Evolutionary conservation across 352 stramenopile genomes (phyloP), one percentile per base, ranked within the genome.

Genomic region (Saprolegnia diclina): DNA sequence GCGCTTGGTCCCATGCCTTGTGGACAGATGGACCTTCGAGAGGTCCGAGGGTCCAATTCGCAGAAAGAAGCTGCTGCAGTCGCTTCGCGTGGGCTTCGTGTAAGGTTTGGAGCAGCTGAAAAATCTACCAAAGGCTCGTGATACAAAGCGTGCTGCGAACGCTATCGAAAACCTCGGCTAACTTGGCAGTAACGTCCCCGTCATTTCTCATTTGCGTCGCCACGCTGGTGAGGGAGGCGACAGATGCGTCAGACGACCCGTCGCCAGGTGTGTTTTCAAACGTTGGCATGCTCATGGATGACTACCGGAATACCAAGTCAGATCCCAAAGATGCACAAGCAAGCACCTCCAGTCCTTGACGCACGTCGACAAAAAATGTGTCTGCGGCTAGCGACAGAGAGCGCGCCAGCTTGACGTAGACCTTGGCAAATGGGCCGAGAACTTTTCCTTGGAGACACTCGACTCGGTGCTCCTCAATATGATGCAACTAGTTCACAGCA

Each of bases 31-130:
- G 21, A 4, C 63, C 63, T 38, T 69, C 63, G 9, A 69, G n/a
- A 14, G 45, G 19, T 26, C 45, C 35, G 19, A 69, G 19, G 0
- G 35, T 29, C 63, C 63, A 69, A 18, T 29, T 45, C 4, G 6
- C 38, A 1, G 44, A 54, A 4, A 29, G 21, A 5, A 69, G 11
- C 22, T 69, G 63, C 53, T 69, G 45, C 37, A 69, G 22, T 40
- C 63, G 63, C 45, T 69, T 62, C 3, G 48, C 26, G 16, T 69
- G 63, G 10, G 46, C 63, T 44, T 69, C 63, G 16, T 40, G 38
- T 46, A 38, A 35, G n/a, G 4, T 32, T 61, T 62, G 19, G 4
- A 61, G 21, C 21, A 42, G 46, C 21, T 18, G n/a, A 53, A 69
- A 52, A 10, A 69, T n/a, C 63, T 69, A 62, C 19, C 7, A 48